Conservation (phyloP, 140 eudicot genomes). For the Cichorium intybus region DNA sequence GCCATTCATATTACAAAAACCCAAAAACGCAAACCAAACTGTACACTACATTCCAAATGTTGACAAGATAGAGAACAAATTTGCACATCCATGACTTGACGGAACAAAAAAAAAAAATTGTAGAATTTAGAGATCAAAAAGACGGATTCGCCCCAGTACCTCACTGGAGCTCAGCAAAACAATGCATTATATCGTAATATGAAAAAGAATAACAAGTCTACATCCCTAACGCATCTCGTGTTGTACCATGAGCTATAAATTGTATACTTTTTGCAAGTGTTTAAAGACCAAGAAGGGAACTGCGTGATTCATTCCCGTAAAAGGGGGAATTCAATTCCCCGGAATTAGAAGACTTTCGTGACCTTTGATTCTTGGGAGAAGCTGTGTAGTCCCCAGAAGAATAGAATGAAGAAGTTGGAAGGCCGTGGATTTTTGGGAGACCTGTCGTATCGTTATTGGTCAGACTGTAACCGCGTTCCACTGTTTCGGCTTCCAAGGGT, state of each 20-base stretch:
- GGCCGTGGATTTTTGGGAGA: slow-evolving; percentile 81
- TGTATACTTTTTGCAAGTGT: slow-evolving; percentile 42
- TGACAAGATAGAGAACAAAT: not conserved
- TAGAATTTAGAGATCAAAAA: slow-evolving; percentile 3
- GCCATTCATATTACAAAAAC: slow-evolving; percentile 12
- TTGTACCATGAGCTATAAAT: not conserved
- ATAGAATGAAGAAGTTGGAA: slow-evolving; percentile 64
- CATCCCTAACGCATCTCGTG: slow-evolving; percentile 11
- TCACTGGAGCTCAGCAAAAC: slow-evolving; percentile 21
- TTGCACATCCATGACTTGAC: slow-evolving; percentile 15
- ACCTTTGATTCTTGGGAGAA: slow-evolving; percentile 67
- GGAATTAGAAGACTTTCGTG: slow-evolving; percentile 85
- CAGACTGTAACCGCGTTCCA: slow-evolving; percentile 75
- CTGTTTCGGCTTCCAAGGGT: slow-evolving; percentile 86
- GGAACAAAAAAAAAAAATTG: slow-evolving; percentile 10
- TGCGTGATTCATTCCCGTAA: slow-evolving; percentile 49
- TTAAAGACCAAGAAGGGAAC: slow-evolving; percentile 43
- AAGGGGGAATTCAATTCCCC: slow-evolving; percentile 73
- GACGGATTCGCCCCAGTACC: slow-evolving; percentile 18
- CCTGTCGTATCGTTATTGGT: slow-evolving; percentile 69
- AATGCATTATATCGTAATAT: slow-evolving; percentile 18
- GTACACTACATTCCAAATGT: slow-evolving; percentile 25
- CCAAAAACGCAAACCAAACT: slow-evolving; percentile 22
- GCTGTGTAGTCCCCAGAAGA: slow-evolving; percentile 58
- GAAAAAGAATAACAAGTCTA: slow-evolving; percentile 21